Evolutionary conservation across 2,329 filamentous ascomycete genomes (phyloP).

Genomic region (Pseudocercospora pini-densiflorae): DNA sequence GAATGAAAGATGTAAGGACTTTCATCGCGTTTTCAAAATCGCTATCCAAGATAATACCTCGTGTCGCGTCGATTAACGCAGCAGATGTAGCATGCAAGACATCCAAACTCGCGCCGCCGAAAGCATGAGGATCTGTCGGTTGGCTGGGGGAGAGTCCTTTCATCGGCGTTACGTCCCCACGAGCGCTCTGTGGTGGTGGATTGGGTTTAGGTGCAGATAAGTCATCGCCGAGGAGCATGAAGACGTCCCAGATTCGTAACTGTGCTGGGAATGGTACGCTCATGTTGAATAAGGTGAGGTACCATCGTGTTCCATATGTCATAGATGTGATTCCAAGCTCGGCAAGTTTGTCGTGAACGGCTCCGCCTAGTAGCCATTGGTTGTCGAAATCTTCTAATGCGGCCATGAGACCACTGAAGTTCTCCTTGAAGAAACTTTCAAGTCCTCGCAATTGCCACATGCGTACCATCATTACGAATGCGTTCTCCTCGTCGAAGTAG

Average conservation of each 20-base stretch:
- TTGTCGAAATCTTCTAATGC: constrained; percentile 84
- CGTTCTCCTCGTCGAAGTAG: constrained; percentile 94
- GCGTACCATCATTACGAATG: constrained; percentile 95
- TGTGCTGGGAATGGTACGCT: constrained; percentile 94
- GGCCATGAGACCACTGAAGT: constrained; percentile 85
- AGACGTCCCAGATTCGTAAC: constrained; percentile 95
- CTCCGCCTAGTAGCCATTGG: constrained; percentile 77
- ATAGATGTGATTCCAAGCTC: constrained; percentile 83
- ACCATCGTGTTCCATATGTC: constrained; percentile 97
- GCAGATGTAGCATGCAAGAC: constrained; percentile 88
- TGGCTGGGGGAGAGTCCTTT: background rate
- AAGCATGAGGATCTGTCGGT: constrained; percentile 25
- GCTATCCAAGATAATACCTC: constrained; percentile 84
- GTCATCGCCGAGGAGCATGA: constrained; percentile 86
- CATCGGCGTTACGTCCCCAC: background rate
- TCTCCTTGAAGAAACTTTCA: constrained; percentile 79
- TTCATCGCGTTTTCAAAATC: constrained; percentile 99
- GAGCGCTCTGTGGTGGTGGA: background rate
- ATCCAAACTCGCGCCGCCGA: constrained; percentile 72
- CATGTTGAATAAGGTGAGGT: constrained; percentile 95
- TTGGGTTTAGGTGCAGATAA: background rate
- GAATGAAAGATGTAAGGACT: constrained; percentile 89
- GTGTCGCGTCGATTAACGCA: constrained; percentile 86
- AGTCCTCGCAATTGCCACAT: constrained; percentile 90
- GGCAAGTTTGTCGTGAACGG: constrained; percentile 77